A percentile compares a stretch with the other conserved stretches of the same genome.
Conservation (phyloP, 192 early-diverging fungal species). For the Backusella tarrabulga region DNA sequence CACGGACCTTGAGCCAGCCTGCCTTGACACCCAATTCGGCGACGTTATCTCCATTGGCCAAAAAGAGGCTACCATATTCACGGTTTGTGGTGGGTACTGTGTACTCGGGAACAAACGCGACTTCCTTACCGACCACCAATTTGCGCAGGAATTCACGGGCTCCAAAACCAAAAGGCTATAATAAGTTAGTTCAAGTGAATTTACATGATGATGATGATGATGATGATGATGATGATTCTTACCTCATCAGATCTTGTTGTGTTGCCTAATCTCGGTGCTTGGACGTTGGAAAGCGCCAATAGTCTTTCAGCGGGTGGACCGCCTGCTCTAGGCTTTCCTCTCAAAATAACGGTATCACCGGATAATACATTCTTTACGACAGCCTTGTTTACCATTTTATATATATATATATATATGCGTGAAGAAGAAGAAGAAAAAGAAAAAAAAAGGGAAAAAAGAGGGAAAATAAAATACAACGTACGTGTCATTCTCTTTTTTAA, state of each 20-base stretch:
- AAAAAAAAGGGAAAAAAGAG: background rate
- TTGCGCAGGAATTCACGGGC: constrained; percentile 88
- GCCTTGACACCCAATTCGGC: constrained; percentile 70
- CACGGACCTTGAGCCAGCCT: constrained; percentile 85
- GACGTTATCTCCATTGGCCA: constrained; percentile 61
- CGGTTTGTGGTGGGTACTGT: constrained; percentile 63
- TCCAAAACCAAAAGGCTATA: constrained; percentile 76
- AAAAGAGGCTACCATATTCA: constrained; percentile 61
- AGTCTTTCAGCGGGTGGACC: constrained; percentile 85
- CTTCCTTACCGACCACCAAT: constrained; percentile 86
- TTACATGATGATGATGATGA: background rate
- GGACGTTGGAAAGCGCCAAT: constrained; percentile 78
- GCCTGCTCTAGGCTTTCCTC: constrained; percentile 70
- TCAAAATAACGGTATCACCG: constrained; percentile 89
- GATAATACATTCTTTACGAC: constrained; percentile 88
- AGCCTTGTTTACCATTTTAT: constrained; percentile 47
- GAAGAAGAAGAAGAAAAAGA: background rate
- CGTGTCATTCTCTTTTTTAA: background rate
- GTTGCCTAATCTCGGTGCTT: constrained; percentile 84
- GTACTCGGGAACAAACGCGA: constrained; percentile 80
- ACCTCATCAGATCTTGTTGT: constrained; percentile 87
- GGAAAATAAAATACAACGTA: background rate
- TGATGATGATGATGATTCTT: constrained; percentile 13
- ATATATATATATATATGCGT: background rate
- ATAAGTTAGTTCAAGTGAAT: background rate